Evolutionary conservation across 257 asterid species (phyloP).

Genomic region (Solanum medicagineum): DNA sequence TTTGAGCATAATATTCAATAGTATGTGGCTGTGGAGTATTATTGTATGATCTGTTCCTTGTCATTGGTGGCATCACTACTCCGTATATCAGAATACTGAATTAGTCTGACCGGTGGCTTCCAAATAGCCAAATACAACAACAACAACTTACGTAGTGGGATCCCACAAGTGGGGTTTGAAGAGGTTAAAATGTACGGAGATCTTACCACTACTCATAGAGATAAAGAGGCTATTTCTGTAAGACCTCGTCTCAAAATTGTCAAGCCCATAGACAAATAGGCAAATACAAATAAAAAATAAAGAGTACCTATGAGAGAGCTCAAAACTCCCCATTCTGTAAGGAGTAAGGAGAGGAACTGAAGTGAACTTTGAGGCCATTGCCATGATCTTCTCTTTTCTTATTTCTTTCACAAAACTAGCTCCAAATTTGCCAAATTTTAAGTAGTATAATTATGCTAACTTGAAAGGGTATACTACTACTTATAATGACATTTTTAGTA

Average conservation of each 20-base stretch:
- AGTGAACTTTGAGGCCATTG: not conserved
- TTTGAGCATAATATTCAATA: not conserved
- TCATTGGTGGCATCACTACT: not conserved
- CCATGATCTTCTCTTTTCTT: not conserved
- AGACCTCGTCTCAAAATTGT: no score
- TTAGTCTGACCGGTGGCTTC: not conserved
- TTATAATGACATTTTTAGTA: not conserved
- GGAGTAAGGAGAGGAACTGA: not conserved
- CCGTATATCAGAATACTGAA: not conserved
- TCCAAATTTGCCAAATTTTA: not conserved
- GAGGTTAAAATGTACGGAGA: no score
- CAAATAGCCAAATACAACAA: no score
- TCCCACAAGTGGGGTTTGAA: no score
- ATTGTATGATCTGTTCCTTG: slow-evolving; percentile 1
- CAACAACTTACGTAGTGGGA: no score
- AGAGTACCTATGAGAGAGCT: not conserved
- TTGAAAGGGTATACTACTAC: not conserved
- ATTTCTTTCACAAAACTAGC: not conserved
- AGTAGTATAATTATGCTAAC: not conserved
- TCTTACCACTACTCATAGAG: no score
- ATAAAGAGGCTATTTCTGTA: no score
- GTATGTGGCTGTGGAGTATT: not conserved
- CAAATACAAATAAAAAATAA: not conserved
- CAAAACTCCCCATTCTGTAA: not conserved
- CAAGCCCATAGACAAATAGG: no score